Percentiles rank a stretch among this genome's conserved stretches.
Evolutionary conservation across 2,329 filamentous ascomycete genomes (phyloP).

Genomic region (Chaetothyriales sp.): DNA sequence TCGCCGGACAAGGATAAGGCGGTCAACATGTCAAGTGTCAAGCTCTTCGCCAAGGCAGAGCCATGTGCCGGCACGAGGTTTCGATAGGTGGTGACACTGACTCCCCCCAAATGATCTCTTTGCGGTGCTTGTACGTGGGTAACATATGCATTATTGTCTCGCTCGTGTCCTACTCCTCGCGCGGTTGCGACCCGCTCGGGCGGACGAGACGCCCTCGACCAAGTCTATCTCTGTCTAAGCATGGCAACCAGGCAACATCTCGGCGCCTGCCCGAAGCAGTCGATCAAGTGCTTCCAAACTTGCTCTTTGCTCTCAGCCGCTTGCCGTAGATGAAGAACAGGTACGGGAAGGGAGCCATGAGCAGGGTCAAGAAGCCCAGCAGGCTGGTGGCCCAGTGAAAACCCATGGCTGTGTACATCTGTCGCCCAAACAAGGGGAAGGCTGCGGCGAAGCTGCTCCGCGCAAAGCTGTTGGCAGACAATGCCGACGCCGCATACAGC

Average conservation of each 20-base stretch:
- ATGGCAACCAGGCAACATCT: not conserved
- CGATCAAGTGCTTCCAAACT: constrained; percentile 20
- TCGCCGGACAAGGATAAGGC: not conserved
- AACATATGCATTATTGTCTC: too few species aligned
- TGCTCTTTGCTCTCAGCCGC: constrained; percentile 32
- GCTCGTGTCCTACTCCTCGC: too few species aligned
- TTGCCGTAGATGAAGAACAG: constrained; percentile 38
- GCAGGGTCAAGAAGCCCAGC: constrained; percentile 27
- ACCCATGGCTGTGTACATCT: constrained; percentile 27
- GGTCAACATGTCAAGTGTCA: not conserved
- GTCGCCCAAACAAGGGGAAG: constrained; percentile 32
- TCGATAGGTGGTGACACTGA: not conserved
- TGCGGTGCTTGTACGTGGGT: too few species aligned
- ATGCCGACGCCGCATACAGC: constrained; percentile 41
- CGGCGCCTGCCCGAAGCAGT: not conserved
- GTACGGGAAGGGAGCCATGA: constrained; percentile 37
- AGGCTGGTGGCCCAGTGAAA: constrained; percentile 29
- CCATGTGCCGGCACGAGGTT: not conserved
- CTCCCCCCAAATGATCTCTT: too few species aligned
- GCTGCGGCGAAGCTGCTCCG: constrained; percentile 66
- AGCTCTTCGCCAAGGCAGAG: not conserved
- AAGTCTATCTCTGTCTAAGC: not conserved
- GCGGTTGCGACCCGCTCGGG: too few species aligned
- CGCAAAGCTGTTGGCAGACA: constrained; percentile 73
- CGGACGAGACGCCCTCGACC: not conserved